Evolutionary conservation across 2,329 filamentous ascomycete genomes (phyloP).

Genomic region (Emmonsia crescens): DNA sequence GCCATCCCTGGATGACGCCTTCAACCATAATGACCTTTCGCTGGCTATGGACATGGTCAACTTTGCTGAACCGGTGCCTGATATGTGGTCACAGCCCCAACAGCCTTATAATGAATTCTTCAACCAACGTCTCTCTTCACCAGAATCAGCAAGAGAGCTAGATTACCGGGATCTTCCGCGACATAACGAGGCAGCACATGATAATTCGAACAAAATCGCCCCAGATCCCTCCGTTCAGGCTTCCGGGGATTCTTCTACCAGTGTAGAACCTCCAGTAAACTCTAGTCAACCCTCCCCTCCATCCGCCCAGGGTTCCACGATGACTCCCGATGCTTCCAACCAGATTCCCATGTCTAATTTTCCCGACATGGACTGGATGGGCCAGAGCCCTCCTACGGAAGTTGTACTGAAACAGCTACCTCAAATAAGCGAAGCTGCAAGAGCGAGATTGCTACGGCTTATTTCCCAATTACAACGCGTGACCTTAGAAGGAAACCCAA

Average conservation of each 20-base stretch:
- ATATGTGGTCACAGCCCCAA: constrained; percentile 8
- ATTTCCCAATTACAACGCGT: constrained; percentile 41
- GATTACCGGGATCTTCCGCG: not conserved
- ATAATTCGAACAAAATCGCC: not conserved
- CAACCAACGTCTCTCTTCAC: not conserved
- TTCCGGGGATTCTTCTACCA: not conserved
- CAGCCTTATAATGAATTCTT: not conserved
- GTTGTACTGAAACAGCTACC: constrained; percentile 11
- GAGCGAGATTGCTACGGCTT: constrained; percentile 37
- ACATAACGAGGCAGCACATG: not conserved
- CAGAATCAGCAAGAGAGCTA: not conserved
- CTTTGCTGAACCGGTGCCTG: constrained; percentile 15
- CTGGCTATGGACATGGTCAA: constrained; percentile 17
- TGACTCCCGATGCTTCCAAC: not conserved
- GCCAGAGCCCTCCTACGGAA: not conserved
- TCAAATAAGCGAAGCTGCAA: constrained; percentile 23
- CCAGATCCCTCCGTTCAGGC: too few relatives aligned
- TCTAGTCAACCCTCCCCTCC: not conserved
- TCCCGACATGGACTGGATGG: constrained; percentile 1
- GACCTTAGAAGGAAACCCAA: constrained; percentile 37
- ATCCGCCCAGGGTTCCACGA: not conserved
- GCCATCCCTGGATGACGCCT: constrained; percentile 27
- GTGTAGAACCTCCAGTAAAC: not conserved
- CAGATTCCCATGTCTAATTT: not conserved
- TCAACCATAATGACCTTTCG: constrained; percentile 19